Evolutionary conservation across 768 basidiomycete species (phyloP), one percentile per base, ranked within the genome.

Genomic region (Trichaptum fuscoviolaceum): DNA sequence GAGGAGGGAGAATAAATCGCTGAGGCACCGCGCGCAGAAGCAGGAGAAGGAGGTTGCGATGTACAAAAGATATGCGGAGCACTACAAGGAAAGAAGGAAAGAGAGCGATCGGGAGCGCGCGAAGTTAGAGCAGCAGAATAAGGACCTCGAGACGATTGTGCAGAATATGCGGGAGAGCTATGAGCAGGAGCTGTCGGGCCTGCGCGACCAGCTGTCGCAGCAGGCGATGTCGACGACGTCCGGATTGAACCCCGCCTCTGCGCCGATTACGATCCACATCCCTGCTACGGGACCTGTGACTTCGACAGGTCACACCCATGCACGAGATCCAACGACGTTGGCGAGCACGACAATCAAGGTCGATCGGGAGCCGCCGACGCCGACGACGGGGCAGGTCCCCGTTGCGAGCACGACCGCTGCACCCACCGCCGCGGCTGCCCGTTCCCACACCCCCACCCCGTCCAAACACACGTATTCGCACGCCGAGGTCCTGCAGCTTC

Each of bases 21-120:
- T 61, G 59, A 15, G 30, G 59, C 59, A 61, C 23, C 59, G 30
- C 23, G 59, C 24, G 59, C 24, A 34, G 30, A 34, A 61, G 59
- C 59, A 61, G 24, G 59, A 25, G 25, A 61, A 61, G 59, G 30
- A 61, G 59, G 59, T 25, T 24, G 30, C 25, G 25, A 52, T 52
- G 42, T 52, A 52, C 42, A 52, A 52, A 52, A 34, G 30, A 34
- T 25, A 61, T 61, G 59, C 30, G 59, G 59, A 61, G 30, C 59
- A 34, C 24, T 61, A 61, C 30, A 15, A 23, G 15, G 25, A 34
- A 17, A 61, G 30, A 17, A 25, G 59, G 59, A 61, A 61, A 61
- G 59, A 61, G 59, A 34, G 25, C 25, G 59, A 61, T 25, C 25
- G 30, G 3, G 25, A 61, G 59, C 24, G 30, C 15, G 59, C 59